phyloP scores from a whole-genome alignment of 345 rosid species.

The Xanthoceras sorbifolium region DNA sequence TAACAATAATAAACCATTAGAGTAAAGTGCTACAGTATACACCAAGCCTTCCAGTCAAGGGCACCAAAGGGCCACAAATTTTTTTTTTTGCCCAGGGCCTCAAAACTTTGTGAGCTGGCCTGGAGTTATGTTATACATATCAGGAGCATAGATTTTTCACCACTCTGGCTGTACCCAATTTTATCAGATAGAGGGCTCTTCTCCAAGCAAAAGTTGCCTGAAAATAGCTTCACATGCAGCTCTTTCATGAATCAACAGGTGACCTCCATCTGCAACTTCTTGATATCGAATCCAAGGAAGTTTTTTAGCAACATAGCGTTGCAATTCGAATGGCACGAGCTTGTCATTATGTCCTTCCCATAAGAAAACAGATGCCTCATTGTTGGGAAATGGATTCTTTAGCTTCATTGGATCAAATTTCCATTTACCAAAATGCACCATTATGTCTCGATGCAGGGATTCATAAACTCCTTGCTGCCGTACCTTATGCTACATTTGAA shows the following conservation, averaged over 20 bases:
- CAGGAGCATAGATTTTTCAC: not conserved
- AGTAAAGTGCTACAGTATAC: no score
- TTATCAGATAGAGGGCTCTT: slow-evolving; percentile 12
- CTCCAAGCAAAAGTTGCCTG: slow-evolving; percentile 34
- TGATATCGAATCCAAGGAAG: slow-evolving; percentile 48
- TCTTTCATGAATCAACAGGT: slow-evolving; percentile 35
- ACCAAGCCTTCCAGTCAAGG: no score
- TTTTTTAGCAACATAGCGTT: slow-evolving; percentile 35
- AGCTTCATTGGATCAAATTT: slow-evolving; percentile 58
- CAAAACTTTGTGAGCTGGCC: no score
- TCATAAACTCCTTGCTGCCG: slow-evolving; percentile 51
- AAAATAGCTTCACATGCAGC: slow-evolving; percentile 33
- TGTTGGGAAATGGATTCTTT: slow-evolving; percentile 49
- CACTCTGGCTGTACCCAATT: not conserved
- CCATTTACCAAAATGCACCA: slow-evolving; percentile 52
- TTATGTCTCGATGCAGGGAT: slow-evolving; percentile 50
- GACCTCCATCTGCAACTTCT: slow-evolving; percentile 40
- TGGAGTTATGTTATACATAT: not conserved
- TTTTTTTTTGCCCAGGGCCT: no score
- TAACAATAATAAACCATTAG: no score
- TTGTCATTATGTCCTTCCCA: slow-evolving; percentile 57
- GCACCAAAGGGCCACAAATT: no score
- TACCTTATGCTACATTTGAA: slow-evolving; percentile 26
- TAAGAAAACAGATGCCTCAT: slow-evolving; percentile 39
- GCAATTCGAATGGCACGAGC: slow-evolving; percentile 38